Percentiles rank a stretch among this genome's conserved stretches.
Evolutionary conservation across 768 basidiomycete genomes (phyloP).

Genomic region (Mycena venus): DNA sequence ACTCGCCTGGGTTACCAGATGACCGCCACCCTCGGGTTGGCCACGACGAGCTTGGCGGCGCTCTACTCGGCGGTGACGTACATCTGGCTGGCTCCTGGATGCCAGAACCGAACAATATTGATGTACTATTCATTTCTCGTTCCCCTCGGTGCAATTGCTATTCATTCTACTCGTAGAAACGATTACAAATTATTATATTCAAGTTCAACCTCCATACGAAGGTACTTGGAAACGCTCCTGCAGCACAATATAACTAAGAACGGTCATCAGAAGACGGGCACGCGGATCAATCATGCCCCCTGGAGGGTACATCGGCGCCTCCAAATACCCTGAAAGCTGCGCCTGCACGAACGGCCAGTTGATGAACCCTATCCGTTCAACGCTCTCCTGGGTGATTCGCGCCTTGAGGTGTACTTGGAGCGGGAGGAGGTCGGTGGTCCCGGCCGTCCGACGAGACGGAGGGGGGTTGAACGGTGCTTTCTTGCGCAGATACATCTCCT

Average conservation of each 20-base stretch:
- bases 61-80: too few species aligned
- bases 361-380: conserved; percentile 19
- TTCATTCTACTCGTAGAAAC: too few species aligned
- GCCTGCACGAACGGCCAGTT: conserved; percentile 21
- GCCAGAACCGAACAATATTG: too few species aligned
- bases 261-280: neutral
- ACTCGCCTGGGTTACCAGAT: too few species aligned
- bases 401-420: conserved; percentile 17
- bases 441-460: neutral
- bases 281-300: neutral
- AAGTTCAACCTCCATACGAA: too few species aligned
- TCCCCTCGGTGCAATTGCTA: too few species aligned
- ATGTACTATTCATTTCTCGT: too few species aligned
- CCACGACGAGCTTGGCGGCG: too few species aligned
- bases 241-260: neutral
- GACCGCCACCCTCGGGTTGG: too few species aligned
- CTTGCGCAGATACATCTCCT: conserved; percentile 24
- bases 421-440: neutral
- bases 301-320: neutral
- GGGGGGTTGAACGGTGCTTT: conserved; percentile 21
- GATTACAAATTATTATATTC: too few species aligned
- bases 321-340: neutral
- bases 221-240: neutral
- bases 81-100: too few species aligned
- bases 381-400: conserved; percentile 19